phyloP scores from a whole-genome alignment of 441 rosid species.

The Adansonia rubrostipa region DNA sequence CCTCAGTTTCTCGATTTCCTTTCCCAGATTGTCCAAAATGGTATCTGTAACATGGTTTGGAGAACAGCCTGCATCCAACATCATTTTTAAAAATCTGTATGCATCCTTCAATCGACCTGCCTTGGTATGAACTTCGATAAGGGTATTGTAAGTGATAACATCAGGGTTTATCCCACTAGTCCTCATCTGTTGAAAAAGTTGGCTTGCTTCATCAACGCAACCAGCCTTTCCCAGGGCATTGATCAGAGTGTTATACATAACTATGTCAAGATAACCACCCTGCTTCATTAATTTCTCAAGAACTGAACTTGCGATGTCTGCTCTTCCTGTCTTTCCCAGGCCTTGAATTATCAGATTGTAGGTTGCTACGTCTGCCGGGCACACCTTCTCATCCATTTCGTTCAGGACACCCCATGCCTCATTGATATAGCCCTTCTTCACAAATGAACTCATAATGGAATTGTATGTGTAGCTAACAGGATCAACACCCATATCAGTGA shows the following conservation, averaged over 20 bases:
- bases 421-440: conserved; percentile 73
- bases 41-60: conserved; percentile 89
- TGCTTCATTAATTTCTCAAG: conserved; percentile 66
- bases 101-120: conserved; percentile 77
- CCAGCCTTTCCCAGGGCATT: conserved; percentile 82
- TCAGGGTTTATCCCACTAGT: conserved; percentile 72
- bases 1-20: conserved; percentile 71
- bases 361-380: conserved; percentile 73
- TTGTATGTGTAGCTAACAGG: conserved; percentile 77
- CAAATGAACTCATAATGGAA: conserved; percentile 81
- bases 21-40: conserved; percentile 73
- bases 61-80: conserved; percentile 75
- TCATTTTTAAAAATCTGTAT: conserved; percentile 63
- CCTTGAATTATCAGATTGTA: conserved; percentile 87
- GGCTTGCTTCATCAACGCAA: conserved; percentile 62
- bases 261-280: conserved; percentile 84
- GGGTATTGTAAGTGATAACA: conserved; percentile 78
- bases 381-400: conserved; percentile 72
- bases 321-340: conserved; percentile 83
- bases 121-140: conserved; percentile 85
- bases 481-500: conserved; percentile 62
- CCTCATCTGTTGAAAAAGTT: conserved; percentile 79
- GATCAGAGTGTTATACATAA: conserved; percentile 88
- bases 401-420: conserved; percentile 69
- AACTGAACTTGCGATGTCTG: conserved; percentile 72